Evolutionary conservation across 257 asterid species (phyloP), one percentile per base, ranked within the genome.

Genomic region (Marsdenia floribunda): DNA sequence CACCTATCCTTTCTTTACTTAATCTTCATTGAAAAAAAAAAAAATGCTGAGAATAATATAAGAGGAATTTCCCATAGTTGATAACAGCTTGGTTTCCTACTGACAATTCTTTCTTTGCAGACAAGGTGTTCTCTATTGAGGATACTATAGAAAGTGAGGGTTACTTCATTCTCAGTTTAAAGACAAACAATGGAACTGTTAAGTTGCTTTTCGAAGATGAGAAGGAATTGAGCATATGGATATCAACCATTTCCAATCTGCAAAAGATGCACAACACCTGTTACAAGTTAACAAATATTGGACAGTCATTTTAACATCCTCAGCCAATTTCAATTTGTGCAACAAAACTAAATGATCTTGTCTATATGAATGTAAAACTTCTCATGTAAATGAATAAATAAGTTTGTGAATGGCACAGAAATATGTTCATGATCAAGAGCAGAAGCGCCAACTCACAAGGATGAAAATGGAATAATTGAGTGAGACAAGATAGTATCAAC

Each of bases 151-250:
- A 78, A 42, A 72, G 76, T 37, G 82, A 80, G 37, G 86, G 78
- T 16, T 63, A 80, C 78, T 79, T 73, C 82, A 75, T 83, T 75
- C 76, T 86, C 9, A 86, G 83, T 71, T 72, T 89, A 70, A 87
- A 77, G 85, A 87, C 90, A 40, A 78, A 68, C 70, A 77, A 77
- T 52, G 95, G 92, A 8, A 64, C 80, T 44, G 76, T 89, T 72
- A 86, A 86, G 85, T 81, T 89, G 76, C 79, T 78, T 19, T 87
- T 89, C 22, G 80, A 87, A 83, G 92, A 89, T 73, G 83, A 82
- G 75, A 81, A 60, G 77, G 92, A 86, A 63, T 83, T 87, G 10
- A 79, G 79, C 33, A 76, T 86, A 53, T 87, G 90, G 92, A 84
- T 75, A 75, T 81, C 92, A 22, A 84, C 87, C 77, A 84, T 87